Evolutionary conservation across 148 eudicot species (phyloP).

Genomic region (Nyssa sinensis): DNA sequence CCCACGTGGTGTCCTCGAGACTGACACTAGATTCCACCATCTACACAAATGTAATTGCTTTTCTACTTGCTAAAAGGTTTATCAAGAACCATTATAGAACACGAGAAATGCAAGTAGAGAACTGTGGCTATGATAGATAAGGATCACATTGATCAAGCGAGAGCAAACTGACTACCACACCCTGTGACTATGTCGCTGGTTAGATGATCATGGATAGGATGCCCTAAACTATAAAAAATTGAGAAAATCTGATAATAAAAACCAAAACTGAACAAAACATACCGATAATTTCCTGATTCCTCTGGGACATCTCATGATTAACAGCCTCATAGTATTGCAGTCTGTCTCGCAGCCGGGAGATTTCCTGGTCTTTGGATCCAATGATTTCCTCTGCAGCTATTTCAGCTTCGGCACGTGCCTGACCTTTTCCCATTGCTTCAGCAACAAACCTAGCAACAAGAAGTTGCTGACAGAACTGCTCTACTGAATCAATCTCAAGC

Average conservation of each 20-base stretch:
- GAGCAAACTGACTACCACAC: too few relatives aligned
- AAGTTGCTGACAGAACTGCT: slow-evolving; percentile 40
- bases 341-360: slow-evolving; percentile 41
- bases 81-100: too few relatives aligned
- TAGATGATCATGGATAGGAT: background rate
- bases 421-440: slow-evolving; percentile 47
- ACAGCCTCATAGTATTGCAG: slow-evolving; percentile 52
- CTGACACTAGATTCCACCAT: too few relatives aligned
- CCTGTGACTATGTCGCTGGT: background rate
- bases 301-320: slow-evolving; percentile 53
- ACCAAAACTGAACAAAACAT: slow-evolving; percentile 10
- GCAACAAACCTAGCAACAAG: slow-evolving; percentile 39
- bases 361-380: slow-evolving; percentile 51
- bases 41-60: too few relatives aligned
- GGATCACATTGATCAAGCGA: too few relatives aligned
- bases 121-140: too few relatives aligned
- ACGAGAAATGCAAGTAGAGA: too few relatives aligned
- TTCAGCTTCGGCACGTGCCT: slow-evolving; percentile 52
- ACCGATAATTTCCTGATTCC: slow-evolving; percentile 55
- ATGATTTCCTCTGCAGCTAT: slow-evolving; percentile 33
- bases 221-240: background rate
- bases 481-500: slow-evolving; percentile 24
- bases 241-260: background rate
- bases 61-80: too few relatives aligned
- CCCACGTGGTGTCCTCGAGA: too few relatives aligned